Conservation (phyloP, 1,139 yeast genomes). For the Geotrichum restrictum region DNA sequence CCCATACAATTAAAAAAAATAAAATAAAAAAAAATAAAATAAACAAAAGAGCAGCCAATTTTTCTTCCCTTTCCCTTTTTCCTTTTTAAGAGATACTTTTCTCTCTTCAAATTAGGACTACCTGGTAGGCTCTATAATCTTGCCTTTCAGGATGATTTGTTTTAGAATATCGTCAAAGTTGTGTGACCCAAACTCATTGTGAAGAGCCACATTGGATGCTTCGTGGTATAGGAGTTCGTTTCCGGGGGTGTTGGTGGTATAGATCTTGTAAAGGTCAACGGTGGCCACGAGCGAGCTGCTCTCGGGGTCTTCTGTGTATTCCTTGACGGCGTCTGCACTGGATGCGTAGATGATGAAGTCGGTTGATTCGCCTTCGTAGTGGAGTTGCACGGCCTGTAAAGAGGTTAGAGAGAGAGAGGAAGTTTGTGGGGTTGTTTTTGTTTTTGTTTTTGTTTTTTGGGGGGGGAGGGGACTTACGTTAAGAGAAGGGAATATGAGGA, state of each 20-base stretch:
- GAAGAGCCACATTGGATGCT: slow-evolving; percentile 15
- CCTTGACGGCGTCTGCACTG: slow-evolving; percentile 11
- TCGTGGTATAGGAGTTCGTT: slow-evolving; percentile 14
- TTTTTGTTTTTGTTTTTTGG: neutral
- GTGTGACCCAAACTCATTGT: slow-evolving; percentile 18
- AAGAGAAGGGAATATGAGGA: slow-evolving; percentile 8
- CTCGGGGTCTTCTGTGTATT: slow-evolving; percentile 15
- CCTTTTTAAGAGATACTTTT: too few species aligned
- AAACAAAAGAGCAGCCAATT: too few species aligned
- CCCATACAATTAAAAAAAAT: too few species aligned
- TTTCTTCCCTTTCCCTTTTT: too few species aligned
- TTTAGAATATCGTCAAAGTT: slow-evolving; percentile 14
- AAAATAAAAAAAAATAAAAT: too few species aligned
- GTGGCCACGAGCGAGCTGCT: slow-evolving; percentile 15
- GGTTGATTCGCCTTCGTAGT: slow-evolving; percentile 12
- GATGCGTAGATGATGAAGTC: slow-evolving; percentile 13
- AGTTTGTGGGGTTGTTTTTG: neutral
- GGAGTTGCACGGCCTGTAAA: slow-evolving; percentile 12
- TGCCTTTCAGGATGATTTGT: slow-evolving; percentile 3
- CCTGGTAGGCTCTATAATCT: neutral
- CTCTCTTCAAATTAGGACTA: too few species aligned
- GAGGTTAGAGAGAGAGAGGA: too few species aligned
- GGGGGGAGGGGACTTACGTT: slow-evolving; percentile 9
- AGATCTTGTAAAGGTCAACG: slow-evolving; percentile 14
- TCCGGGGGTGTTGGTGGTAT: slow-evolving; percentile 4